Conservation (phyloP, 2,329 filamentous ascomycete genomes). For the Didymella glomerata region DNA sequence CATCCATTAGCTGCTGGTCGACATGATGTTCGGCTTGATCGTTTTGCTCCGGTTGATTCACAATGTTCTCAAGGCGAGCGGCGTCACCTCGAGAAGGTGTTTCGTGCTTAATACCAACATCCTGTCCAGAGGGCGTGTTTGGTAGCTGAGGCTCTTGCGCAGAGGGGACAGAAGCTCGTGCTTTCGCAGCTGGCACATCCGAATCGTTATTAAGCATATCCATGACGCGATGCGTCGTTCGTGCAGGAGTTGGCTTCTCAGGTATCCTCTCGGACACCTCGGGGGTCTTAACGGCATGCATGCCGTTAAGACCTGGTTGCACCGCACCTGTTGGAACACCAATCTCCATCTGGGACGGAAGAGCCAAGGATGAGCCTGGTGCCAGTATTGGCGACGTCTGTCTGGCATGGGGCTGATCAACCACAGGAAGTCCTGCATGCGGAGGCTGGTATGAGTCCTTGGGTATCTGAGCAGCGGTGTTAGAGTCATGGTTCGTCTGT, state of each 20-base stretch:
- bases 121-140: slow-evolving; percentile 27
- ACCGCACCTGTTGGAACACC: slow-evolving; percentile 27
- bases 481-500: slow-evolving; percentile 8
- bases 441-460: not conserved
- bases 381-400: slow-evolving; percentile 31
- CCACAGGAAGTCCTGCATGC: slow-evolving; percentile 24
- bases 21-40: slow-evolving; percentile 34
- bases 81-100: slow-evolving; percentile 32
- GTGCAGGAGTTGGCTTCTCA: slow-evolving; percentile 35
- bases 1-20: slow-evolving; percentile 35
- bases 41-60: slow-evolving; percentile 30
- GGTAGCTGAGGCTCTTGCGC: slow-evolving; percentile 26
- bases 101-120: slow-evolving; percentile 24
- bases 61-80: slow-evolving; percentile 30
- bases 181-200: slow-evolving; percentile 38
- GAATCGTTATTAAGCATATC: slow-evolving; percentile 50
- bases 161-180: slow-evolving; percentile 30
- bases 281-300: slow-evolving; percentile 14
- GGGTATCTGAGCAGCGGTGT: not conserved
- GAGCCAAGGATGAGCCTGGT: slow-evolving; percentile 23
- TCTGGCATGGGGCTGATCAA: slow-evolving; percentile 26
- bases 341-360: slow-evolving; percentile 32
- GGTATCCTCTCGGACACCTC: slow-evolving; percentile 29
- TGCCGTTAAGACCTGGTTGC: slow-evolving; percentile 22
- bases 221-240: slow-evolving; percentile 50